These are phyloP conservation scores for Beauveria scarabaeidicola DNA, from an alignment of 2,329 filamentous ascomycete genomes.

Conservation along the genomic window DNA sequence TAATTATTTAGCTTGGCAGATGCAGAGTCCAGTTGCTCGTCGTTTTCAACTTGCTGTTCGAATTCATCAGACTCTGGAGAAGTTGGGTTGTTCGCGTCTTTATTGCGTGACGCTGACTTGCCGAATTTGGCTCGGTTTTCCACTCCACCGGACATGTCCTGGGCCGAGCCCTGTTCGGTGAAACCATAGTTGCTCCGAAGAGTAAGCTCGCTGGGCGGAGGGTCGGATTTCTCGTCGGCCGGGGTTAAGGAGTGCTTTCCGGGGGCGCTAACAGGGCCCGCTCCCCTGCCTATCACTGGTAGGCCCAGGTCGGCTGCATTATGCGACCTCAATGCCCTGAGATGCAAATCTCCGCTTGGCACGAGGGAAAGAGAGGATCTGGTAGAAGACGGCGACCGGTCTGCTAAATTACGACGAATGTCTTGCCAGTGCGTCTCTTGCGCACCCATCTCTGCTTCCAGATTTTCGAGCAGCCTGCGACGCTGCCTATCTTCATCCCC, in stretches of 20 bases:
- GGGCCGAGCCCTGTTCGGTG: conserved; percentile 6
- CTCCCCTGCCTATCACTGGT: not conserved
- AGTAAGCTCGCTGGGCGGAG: conserved; percentile 4
- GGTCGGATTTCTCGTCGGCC: conserved; percentile 6
- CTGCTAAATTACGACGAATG: conserved; percentile 43
- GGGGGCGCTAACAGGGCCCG: conserved; percentile 4
- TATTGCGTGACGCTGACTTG: conserved; percentile 1
- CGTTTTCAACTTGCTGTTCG: conserved; percentile 28
- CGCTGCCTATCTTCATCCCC: conserved; percentile 32
- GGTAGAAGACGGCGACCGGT: conserved; percentile 32
- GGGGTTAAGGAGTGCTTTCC: not conserved
- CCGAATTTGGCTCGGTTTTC: conserved; percentile 8
- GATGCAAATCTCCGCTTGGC: conserved; percentile 10
- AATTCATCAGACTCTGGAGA: conserved; percentile 45
- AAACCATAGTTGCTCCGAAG: conserved; percentile 2
- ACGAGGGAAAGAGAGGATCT: conserved; percentile 1
- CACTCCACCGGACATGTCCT: not conserved
- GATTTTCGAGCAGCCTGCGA: conserved; percentile 44
- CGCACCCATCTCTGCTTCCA: conserved; percentile 54
- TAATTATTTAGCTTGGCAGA: conserved; percentile 16
- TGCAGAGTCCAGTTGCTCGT: conserved; percentile 13
- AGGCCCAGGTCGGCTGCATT: conserved; percentile 1
- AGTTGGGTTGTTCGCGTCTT: conserved; percentile 32
- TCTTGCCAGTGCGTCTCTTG: conserved; percentile 53
- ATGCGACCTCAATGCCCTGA: not conserved